phyloP scores from a whole-genome alignment of 2,329 filamentous ascomycete genomes.

The Nemania bipapillata region DNA sequence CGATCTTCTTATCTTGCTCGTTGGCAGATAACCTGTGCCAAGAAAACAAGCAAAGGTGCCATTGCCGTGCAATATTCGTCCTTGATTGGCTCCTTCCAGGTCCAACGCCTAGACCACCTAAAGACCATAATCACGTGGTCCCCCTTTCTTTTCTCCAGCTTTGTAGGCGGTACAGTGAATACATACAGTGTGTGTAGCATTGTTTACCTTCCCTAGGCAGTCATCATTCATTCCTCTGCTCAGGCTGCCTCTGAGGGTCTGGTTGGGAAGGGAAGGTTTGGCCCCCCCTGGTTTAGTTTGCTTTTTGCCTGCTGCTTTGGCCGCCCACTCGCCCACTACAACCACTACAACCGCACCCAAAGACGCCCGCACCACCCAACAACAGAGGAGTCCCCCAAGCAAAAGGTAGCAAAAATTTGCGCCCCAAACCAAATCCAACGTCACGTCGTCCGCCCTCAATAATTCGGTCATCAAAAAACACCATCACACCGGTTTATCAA shows the following conservation, averaged over 20 bases:
- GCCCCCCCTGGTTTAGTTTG: conserved; percentile 9
- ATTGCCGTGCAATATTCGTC: background rate
- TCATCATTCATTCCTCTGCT: conserved; percentile 17
- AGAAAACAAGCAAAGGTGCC: conserved; percentile 4
- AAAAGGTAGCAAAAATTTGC: conserved; percentile 62
- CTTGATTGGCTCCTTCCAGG: conserved; percentile 14
- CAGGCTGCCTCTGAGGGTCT: conserved; percentile 10
- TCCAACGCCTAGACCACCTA: background rate
- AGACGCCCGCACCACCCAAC: conserved; percentile 35
- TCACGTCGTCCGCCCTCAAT: conserved; percentile 61
- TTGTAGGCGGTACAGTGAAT: conserved; percentile 15
- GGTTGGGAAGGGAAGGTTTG: conserved; percentile 32
- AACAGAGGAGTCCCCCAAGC: conserved; percentile 33
- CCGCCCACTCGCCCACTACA: conserved; percentile 24
- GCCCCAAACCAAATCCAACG: conserved; percentile 67
- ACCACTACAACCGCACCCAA: conserved; percentile 21
- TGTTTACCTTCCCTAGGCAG: conserved; percentile 17
- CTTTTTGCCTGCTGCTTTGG: conserved; percentile 24
- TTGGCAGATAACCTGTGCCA: conserved; percentile 6
- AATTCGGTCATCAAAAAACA: conserved; percentile 66
- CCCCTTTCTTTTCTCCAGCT: conserved; percentile 4
- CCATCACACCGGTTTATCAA: conserved; percentile 64
- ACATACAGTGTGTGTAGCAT: conserved; percentile 10
- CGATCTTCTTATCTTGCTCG: background rate
- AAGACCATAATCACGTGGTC: background rate